A percentile compares a stretch with the other conserved stretches of the same genome.
These are phyloP conservation scores for Saccharomycopsis hybrid DNA, from an alignment of 1,139 yeast species.

Conservation along the genomic window DNA sequence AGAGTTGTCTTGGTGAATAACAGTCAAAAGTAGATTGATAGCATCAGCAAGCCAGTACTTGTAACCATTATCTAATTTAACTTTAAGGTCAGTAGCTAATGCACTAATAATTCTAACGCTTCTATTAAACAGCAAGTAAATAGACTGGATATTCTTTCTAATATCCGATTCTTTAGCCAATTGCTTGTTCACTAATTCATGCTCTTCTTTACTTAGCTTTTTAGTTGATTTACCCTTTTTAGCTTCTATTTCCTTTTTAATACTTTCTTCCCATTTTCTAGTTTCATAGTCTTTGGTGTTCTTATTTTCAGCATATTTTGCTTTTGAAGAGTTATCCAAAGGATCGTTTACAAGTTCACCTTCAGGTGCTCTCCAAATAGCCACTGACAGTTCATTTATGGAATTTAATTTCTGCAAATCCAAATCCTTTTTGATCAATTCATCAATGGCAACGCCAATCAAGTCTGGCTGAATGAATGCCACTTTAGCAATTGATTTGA, in stretches of 20 bases:
- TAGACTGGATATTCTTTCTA: conserved; percentile 39
- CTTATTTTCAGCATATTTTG: conserved; percentile 40
- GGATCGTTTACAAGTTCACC: conserved; percentile 69
- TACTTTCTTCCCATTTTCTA: conserved; percentile 81
- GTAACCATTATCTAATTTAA: conserved; percentile 63
- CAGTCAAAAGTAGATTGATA: conserved; percentile 38
- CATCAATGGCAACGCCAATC: conserved; percentile 45
- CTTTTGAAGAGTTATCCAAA: conserved; percentile 36
- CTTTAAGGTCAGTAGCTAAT: conserved; percentile 28
- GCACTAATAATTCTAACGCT: conserved; percentile 49
- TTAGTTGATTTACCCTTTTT: conserved; percentile 36
- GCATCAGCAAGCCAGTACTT: conserved; percentile 68
- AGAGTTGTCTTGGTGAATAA: conserved; percentile 34
- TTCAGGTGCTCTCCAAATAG: conserved; percentile 59
- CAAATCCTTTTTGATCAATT: conserved; percentile 35
- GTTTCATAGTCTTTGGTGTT: conserved; percentile 81
- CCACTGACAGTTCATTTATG: conserved; percentile 26
- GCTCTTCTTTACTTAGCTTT: conserved; percentile 75
- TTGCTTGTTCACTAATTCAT: conserved; percentile 51
- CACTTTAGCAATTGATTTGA: conserved; percentile 54
- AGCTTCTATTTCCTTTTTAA: conserved; percentile 65
- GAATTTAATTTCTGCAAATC: conserved; percentile 35
- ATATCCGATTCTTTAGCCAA: conserved; percentile 51
- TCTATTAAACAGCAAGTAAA: conserved; percentile 38
- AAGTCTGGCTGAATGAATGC: conserved; percentile 64